Conservation (phyloP, 345 rosid species). For the Brassica juncea region DNA sequence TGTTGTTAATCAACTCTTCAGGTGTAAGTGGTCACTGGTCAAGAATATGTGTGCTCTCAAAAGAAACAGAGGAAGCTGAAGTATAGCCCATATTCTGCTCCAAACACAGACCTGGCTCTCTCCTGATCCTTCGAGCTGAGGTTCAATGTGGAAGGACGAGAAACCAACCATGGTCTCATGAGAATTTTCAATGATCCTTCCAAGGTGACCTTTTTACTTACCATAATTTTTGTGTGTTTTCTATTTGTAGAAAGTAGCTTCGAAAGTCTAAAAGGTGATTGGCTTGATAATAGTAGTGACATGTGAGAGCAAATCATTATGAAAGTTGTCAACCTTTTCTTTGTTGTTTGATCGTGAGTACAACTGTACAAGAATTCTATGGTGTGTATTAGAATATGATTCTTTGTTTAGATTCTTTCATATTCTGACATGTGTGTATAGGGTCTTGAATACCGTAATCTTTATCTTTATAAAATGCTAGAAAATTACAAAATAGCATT, state of each 20-base stretch:
- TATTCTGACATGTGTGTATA: neutral
- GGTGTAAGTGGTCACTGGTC: neutral
- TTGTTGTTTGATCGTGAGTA: neutral
- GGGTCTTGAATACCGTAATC: neutral
- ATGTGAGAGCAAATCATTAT: neutral
- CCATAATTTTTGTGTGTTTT: neutral
- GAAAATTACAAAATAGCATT: constrained; percentile 30
- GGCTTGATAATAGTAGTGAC: constrained; percentile 2
- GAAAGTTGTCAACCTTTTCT: neutral
- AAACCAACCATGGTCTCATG: constrained; percentile 53
- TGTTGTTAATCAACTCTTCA: neutral
- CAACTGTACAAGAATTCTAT: neutral
- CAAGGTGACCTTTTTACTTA: constrained; percentile 52
- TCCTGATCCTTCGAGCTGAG: constrained; percentile 46
- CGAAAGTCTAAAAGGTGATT: neutral
- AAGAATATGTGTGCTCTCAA: neutral
- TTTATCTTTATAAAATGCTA: neutral
- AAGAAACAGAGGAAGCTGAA: neutral
- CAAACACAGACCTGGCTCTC: constrained; percentile 47
- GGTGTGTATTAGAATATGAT: neutral
- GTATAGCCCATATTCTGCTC: neutral
- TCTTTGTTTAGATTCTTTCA: neutral
- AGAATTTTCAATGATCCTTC: constrained; percentile 52
- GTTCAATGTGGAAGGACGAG: constrained; percentile 38
- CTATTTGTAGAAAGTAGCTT: no score